These are phyloP conservation scores for Takashimella koratensis DNA, from an alignment of 1,284 basidiomycete genomes.

Conservation along the genomic window DNA sequence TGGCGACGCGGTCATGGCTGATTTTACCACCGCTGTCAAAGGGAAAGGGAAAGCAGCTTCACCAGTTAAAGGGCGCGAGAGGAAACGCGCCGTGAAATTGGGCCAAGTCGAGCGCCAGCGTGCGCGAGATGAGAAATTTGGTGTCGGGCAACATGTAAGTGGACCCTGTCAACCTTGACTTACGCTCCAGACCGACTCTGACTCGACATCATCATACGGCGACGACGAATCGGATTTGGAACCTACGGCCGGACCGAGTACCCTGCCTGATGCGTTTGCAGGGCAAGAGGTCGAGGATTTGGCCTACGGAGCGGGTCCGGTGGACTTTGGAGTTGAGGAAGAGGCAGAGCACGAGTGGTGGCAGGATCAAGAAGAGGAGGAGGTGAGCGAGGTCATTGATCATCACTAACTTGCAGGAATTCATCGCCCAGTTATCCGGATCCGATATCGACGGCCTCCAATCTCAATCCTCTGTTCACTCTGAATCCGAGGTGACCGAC, in stretches of 20 bases:
- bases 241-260: conserved; percentile 4
- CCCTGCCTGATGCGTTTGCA: conserved; percentile 37
- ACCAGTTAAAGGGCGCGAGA: conserved; percentile 34
- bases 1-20: conserved; percentile 14
- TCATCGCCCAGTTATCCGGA: conserved; percentile 41
- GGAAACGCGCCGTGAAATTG: conserved; percentile 35
- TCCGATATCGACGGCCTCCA: conserved; percentile 39
- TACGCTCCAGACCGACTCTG: too few relatives aligned
- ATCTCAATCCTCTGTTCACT: conserved; percentile 41
- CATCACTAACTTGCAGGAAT: conserved; percentile 4
- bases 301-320: conserved; percentile 36
- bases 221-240: conserved; percentile 43
- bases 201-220: conserved; percentile 39
- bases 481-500: conserved; percentile 30
- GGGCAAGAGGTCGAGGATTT: conserved; percentile 47
- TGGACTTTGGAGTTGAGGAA: conserved; percentile 27
- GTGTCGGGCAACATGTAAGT: too few relatives aligned
- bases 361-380: conserved; percentile 20
- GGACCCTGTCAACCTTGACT: too few relatives aligned
- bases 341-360: conserved; percentile 22
- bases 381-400: conserved; percentile 33
- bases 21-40: too few relatives aligned
- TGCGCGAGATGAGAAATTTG: conserved; percentile 43
- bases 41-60: conserved; percentile 15
- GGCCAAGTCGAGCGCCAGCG: conserved; percentile 35